These are phyloP conservation scores for Clavulina sp. DNA, from an alignment of 768 basidiomycete species.

Conservation along the genomic window DNA sequence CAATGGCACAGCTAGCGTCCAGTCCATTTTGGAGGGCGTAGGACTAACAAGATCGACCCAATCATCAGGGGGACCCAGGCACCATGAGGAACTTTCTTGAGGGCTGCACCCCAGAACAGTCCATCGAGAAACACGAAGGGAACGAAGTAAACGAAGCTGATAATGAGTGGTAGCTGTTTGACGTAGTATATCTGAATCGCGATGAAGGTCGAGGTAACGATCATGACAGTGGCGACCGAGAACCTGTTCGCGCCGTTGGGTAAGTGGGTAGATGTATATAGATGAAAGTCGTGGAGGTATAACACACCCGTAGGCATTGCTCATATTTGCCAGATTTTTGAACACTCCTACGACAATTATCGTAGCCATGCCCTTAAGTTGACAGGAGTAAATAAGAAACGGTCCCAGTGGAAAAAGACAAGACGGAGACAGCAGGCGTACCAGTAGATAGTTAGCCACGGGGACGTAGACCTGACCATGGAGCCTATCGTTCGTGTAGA, in stretches of 20 bases:
- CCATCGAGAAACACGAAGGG: conserved; percentile 46
- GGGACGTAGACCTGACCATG: conserved; percentile 55
- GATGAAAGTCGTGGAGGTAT: background rate
- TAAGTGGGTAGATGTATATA: background rate
- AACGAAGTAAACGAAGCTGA: conserved; percentile 17
- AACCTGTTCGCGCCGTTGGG: conserved; percentile 7
- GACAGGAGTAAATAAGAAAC: background rate
- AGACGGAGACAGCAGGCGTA: conserved; percentile 12
- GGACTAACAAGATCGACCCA: conserved; percentile 30
- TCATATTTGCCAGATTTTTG: conserved; percentile 31
- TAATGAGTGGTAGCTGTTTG: conserved; percentile 15
- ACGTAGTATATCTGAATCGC: conserved; percentile 17
- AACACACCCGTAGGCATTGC: conserved; percentile 30
- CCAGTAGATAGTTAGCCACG: conserved; percentile 35
- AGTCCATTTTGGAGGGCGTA: no score
- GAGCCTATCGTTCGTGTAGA: conserved; percentile 40
- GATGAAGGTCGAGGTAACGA: conserved; percentile 19
- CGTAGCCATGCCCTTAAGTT: conserved; percentile 19
- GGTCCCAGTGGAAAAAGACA: background rate
- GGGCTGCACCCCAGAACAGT: conserved; percentile 46
- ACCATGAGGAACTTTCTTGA: conserved; percentile 46
- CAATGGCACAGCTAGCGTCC: no score
- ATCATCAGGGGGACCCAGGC: conserved; percentile 53
- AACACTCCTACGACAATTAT: conserved; percentile 41
- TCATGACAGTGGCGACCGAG: conserved; percentile 18